A percentile compares a stretch with the other conserved stretches of the same genome.
Conservation (phyloP, 805 yeast genomes). For the Lipomyces sp. region DNA sequence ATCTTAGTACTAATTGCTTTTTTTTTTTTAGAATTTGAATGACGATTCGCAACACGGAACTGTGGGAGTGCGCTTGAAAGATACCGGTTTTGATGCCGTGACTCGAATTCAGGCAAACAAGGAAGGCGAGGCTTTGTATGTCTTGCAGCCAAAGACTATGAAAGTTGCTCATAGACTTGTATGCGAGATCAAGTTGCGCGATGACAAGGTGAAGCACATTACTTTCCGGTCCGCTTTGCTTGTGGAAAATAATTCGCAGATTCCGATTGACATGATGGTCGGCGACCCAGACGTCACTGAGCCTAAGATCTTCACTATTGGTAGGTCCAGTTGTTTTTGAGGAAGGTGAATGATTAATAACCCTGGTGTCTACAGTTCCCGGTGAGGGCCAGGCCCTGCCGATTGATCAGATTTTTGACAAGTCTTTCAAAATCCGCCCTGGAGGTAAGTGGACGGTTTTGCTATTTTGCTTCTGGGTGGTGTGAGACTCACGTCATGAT, state of each 20-base stretch:
- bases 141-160: constrained; percentile 57
- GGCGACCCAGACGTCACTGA: constrained; percentile 38
- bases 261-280: constrained; percentile 48
- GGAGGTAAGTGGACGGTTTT: no score
- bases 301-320: constrained; percentile 42
- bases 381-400: constrained; percentile 68
- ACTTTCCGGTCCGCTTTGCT: constrained; percentile 73
- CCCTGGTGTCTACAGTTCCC: constrained; percentile 42
- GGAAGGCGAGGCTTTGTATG: constrained; percentile 79
- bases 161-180: constrained; percentile 71
- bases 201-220: constrained; percentile 75
- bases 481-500: not conserved
- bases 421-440: constrained; percentile 62
- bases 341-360: not conserved
- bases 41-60: constrained; percentile 28
- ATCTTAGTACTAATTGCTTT: not conserved
- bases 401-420: constrained; percentile 59
- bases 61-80: constrained; percentile 41
- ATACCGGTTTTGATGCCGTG: constrained; percentile 53
- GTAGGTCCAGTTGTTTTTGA: not conserved
- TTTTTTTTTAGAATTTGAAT: constrained; percentile 14
- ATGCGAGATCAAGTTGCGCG: constrained; percentile 65
- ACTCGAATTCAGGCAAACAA: constrained; percentile 62
- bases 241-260: constrained; percentile 63
- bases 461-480: not conserved